Evolutionary conservation across 2,329 filamentous ascomycete species (phyloP).

Genomic region (Beauveria brongniartii): DNA sequence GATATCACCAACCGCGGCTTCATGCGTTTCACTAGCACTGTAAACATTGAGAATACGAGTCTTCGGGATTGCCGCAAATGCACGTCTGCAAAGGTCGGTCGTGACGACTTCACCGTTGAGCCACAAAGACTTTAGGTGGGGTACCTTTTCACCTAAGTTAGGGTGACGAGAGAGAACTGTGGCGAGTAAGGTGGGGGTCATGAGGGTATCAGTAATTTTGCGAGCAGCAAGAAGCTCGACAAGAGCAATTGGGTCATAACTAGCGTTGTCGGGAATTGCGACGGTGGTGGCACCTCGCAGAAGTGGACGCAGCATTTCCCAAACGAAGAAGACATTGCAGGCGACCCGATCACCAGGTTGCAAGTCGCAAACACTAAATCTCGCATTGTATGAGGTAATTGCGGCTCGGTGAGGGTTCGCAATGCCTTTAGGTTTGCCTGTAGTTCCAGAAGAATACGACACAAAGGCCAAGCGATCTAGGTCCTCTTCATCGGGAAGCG

Average conservation of each 20-base stretch:
- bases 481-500: conserved; percentile 56
- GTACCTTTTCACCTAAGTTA: conserved; percentile 54
- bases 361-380: conserved; percentile 63
- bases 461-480: conserved; percentile 70
- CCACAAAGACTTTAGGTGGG: conserved; percentile 64
- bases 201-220: conserved; percentile 69
- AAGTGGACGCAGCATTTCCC: conserved; percentile 73
- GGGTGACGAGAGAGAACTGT: conserved; percentile 65
- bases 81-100: conserved; percentile 63
- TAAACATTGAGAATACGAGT: conserved; percentile 70
- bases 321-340: conserved; percentile 84
- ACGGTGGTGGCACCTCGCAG: conserved; percentile 69
- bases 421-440: conserved; percentile 73
- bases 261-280: conserved; percentile 65
- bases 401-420: conserved; percentile 69
- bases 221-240: conserved; percentile 61
- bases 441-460: conserved; percentile 73
- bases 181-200: conserved; percentile 73
- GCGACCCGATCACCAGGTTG: conserved; percentile 67
- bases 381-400: conserved; percentile 64
- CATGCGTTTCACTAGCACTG: conserved; percentile 75
- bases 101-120: conserved; percentile 79
- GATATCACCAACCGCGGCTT: conserved; percentile 71
- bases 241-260: conserved; percentile 68
- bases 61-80: conserved; percentile 58